These are phyloP conservation scores for Cyanidiococcus yangmingshanensis DNA, from an alignment of 23 red algal species.

Conservation along the genomic window DNA sequence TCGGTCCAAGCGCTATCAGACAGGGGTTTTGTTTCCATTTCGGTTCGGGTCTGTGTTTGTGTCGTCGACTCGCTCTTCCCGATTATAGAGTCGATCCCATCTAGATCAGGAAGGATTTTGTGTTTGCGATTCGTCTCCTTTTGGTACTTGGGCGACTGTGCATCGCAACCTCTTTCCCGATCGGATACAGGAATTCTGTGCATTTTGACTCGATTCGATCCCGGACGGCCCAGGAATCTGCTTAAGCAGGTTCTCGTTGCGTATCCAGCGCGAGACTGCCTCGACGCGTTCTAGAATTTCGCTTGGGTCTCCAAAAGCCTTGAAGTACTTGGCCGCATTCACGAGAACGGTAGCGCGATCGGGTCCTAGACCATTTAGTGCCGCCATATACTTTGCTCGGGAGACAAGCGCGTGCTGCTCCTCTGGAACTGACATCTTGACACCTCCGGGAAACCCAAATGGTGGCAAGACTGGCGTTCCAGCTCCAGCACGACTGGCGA, in stretches of 20 bases:
- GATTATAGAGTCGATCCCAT: too few species aligned
- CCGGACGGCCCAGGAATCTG: too few species aligned
- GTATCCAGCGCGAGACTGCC: not conserved
- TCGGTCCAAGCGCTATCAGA: too few species aligned
- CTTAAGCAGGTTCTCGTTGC: not conserved
- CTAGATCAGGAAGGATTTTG: too few species aligned
- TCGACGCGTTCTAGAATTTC: not conserved
- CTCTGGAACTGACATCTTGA: not conserved
- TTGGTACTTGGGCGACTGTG: too few species aligned
- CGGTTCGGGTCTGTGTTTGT: too few species aligned
- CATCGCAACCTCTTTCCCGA: too few species aligned
- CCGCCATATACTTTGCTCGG: constrained; percentile 8
- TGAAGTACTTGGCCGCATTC: not conserved
- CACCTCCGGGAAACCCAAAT: not conserved
- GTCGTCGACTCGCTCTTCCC: too few species aligned
- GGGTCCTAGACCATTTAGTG: constrained; percentile 3
- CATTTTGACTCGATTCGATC: too few species aligned
- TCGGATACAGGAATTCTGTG: too few species aligned
- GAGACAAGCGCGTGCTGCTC: constrained; percentile 5
- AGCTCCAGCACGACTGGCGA: not conserved
- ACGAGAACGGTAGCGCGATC: not conserved
- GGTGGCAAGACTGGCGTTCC: constrained; percentile 6
- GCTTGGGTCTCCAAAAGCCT: not conserved
- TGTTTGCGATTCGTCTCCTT: too few species aligned
- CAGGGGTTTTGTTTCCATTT: too few species aligned